Conservation (phyloP, 768 basidiomycete species). For the Suillus sp. region DNA sequence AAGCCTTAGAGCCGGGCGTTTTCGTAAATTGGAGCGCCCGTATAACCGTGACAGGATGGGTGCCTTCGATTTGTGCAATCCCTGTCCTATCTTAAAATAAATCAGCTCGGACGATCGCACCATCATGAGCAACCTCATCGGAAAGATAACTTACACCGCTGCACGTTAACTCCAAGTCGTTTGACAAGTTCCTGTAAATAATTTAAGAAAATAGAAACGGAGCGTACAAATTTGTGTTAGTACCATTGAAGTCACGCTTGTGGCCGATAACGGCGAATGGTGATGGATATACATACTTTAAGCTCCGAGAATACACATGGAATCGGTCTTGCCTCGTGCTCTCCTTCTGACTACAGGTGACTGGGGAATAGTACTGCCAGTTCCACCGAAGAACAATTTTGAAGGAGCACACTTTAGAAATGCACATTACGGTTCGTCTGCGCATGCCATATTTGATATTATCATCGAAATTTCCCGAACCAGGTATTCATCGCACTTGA, state of each 20-base stretch:
- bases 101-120: background rate
- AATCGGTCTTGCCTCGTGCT: background rate
- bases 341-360: background rate
- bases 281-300: background rate
- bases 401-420: background rate
- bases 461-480: background rate
- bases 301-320: background rate
- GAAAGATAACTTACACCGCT: background rate
- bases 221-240: background rate
- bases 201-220: background rate
- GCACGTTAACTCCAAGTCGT: background rate
- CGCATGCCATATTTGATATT: background rate
- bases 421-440: background rate
- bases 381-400: background rate
- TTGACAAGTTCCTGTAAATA: background rate
- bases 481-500: background rate
- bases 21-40: background rate
- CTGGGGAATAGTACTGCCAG: constrained; percentile 2
- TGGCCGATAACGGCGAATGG: background rate
- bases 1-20: too few species aligned
- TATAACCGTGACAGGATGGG: too few species aligned
- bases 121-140: background rate
- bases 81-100: background rate
- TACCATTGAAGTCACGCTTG: background rate
- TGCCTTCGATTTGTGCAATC: background rate